Evolutionary conservation across 306 rosid species (phyloP), one percentile per base, ranked within the genome.

Genomic region (Neltuma alba): DNA sequence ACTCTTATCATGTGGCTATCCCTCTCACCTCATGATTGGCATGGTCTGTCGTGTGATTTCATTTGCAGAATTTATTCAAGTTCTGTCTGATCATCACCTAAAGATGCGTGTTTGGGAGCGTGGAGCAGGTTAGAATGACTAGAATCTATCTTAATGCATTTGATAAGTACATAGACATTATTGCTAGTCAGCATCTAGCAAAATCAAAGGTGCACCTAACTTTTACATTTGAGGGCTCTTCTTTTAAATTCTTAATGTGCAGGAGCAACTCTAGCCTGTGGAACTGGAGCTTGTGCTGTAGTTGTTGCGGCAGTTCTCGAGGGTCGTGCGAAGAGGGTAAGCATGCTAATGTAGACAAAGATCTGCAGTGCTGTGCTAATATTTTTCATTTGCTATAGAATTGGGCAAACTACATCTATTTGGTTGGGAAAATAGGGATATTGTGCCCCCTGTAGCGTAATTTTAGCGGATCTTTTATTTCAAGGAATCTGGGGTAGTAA

Each of bases 101-200:
- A 95, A 93, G 84, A 95, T 95, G 98, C 91, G 96, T 76, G 99
- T 93, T 75, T 91, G 99, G 99, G 99, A 91, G 90, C 96, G 98
- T 30, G 98, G 98, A 20, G 98, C 96, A 89, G 99, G 99, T 95
- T 75, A 55, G 92, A 79, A 58, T 80, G 68, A 73, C 74, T 74
- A 66, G 47, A 74, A 77, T 72, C 25, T 54, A 7, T 37, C 10
- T 34, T 58, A 2, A 40, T 60, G 25, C 72, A 37, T 45, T 54
- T 30, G 55, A 83, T 42, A 74, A 25, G 52, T 63, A 20, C 55
- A 70, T 77, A 27, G 10, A 25, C 63, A 57, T 21, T 65, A 50
- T 36, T 5, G n/a, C 42, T 47, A 28, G 27, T 40, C 34, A 41
- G 36, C 21, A 12, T 68, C 54, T 15, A 20, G 60, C 61, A 28